phyloP scores from a whole-genome alignment of 352 stramenopile species.

The Aphanomyces invadans region DNA sequence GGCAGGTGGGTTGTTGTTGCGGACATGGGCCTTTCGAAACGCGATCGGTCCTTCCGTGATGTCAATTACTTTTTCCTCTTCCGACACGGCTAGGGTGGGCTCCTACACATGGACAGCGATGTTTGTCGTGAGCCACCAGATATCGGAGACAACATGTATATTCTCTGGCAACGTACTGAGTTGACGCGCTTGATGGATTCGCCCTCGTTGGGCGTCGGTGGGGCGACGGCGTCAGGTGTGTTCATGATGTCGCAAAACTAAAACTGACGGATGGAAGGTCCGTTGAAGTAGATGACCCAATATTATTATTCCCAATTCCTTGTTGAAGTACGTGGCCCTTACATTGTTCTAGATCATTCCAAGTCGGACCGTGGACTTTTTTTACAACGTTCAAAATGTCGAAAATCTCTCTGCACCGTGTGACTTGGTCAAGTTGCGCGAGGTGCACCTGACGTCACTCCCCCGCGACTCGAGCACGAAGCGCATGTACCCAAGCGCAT shows the following conservation, averaged over 20 bases:
- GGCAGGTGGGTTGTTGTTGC: background rate
- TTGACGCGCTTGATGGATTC: constrained; percentile 19
- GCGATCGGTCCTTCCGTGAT: constrained; percentile 10
- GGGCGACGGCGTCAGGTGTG: background rate
- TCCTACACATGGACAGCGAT: no score
- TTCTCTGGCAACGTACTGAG: constrained; percentile 9
- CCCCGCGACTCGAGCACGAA: no score
- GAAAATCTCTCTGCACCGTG: no score
- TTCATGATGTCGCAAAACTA: constrained; percentile 13
- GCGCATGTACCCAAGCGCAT: no score
- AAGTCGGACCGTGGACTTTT: no score
- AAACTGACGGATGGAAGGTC: constrained; percentile 7
- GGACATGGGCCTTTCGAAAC: constrained; percentile 15
- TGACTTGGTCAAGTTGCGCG: no score
- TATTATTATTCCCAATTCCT: background rate
- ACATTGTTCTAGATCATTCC: background rate
- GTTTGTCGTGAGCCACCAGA: no score
- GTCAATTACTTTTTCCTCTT: constrained; percentile 22
- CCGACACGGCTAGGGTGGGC: background rate
- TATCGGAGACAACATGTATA: background rate
- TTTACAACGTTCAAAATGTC: no score
- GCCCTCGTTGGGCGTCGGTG: background rate
- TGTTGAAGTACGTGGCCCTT: background rate
- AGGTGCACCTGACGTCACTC: no score
- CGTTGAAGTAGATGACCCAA: background rate